Conservation (phyloP, 805 yeast genomes). For the Diddensiella transvaalensis region DNA sequence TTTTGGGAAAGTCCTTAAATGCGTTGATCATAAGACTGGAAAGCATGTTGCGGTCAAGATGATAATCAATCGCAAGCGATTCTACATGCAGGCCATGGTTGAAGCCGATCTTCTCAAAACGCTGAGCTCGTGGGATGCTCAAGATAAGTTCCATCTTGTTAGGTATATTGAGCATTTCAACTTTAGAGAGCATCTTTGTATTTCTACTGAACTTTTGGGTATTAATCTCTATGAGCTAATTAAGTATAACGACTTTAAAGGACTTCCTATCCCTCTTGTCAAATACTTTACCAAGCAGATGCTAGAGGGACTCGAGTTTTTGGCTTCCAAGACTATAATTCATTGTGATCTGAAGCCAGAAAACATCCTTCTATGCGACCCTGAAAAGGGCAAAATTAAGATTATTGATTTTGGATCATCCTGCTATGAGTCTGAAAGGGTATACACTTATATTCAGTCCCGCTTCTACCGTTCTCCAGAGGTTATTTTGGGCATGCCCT, state of each 20-base stretch:
- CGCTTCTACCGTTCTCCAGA: slow-evolving; percentile 97
- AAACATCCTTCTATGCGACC: slow-evolving; percentile 58
- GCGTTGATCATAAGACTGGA: slow-evolving; percentile 61
- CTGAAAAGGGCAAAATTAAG: slow-evolving; percentile 49
- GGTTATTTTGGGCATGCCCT: slow-evolving; percentile 82
- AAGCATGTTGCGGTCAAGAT: slow-evolving; percentile 68
- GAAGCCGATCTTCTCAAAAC: slow-evolving; percentile 66
- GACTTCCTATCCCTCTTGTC: slow-evolving; percentile 34
- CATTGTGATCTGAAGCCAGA: slow-evolving; percentile 90
- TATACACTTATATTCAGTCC: slow-evolving; percentile 93
- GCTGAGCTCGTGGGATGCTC: slow-evolving; percentile 37
- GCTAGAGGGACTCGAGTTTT: slow-evolving; percentile 53
- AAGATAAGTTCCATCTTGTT: slow-evolving; percentile 41
- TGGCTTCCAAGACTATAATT: slow-evolving; percentile 56
- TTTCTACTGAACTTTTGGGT: slow-evolving; percentile 68
- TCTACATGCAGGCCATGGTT: slow-evolving; percentile 73
- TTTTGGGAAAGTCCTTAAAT: slow-evolving; percentile 73
- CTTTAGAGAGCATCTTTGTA: slow-evolving; percentile 80
- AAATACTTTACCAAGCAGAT: slow-evolving; percentile 50
- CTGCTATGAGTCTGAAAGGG: slow-evolving; percentile 61
- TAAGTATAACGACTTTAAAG: slow-evolving; percentile 35
- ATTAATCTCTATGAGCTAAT: slow-evolving; percentile 59
- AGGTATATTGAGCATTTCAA: slow-evolving; percentile 65
- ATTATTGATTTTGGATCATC: slow-evolving; percentile 75
- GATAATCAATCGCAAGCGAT: slow-evolving; percentile 66